These are phyloP conservation scores for Russula brevipes DNA, from an alignment of 768 basidiomycete genomes.

Conservation along the genomic window DNA sequence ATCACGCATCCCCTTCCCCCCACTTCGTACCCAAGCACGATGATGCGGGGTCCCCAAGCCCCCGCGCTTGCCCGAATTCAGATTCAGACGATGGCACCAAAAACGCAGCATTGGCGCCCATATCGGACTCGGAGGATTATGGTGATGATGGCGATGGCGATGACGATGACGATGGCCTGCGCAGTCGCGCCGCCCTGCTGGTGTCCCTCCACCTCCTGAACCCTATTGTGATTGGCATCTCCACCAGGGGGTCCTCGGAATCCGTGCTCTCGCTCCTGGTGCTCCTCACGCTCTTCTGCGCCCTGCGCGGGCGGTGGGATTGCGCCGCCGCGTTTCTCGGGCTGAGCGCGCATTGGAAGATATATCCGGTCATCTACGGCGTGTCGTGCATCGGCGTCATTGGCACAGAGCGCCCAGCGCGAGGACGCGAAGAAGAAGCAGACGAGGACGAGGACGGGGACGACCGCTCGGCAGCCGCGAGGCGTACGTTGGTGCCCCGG, in stretches of 20 bases:
- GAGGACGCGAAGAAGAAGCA: neutral
- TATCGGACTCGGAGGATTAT: neutral
- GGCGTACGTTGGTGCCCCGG: neutral
- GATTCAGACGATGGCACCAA: neutral
- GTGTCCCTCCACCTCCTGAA: constrained; percentile 79
- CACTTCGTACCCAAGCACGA: neutral
- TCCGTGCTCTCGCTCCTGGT: constrained; percentile 78
- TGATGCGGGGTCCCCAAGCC: neutral
- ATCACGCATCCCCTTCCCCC: neutral
- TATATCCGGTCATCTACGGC: constrained; percentile 91
- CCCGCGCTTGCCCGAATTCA: neutral
- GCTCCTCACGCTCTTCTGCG: constrained; percentile 58
- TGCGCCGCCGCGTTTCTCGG: constrained; percentile 70
- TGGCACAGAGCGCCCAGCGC: constrained; percentile 22
- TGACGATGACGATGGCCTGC: neutral
- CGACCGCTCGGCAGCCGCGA: neutral
- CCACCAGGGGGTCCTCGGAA: constrained; percentile 95
- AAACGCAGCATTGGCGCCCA: neutral
- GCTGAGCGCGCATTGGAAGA: constrained; percentile 90
- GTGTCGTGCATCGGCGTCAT: constrained; percentile 65
- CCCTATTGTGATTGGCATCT: constrained; percentile 92
- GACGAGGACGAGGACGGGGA: neutral
- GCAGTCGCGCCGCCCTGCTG: constrained; percentile 46
- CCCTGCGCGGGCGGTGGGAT: constrained; percentile 55
- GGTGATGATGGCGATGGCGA: too few species aligned